Conservation (phyloP, 2,329 filamentous ascomycete species). For the Aureobasidium vineae region DNA sequence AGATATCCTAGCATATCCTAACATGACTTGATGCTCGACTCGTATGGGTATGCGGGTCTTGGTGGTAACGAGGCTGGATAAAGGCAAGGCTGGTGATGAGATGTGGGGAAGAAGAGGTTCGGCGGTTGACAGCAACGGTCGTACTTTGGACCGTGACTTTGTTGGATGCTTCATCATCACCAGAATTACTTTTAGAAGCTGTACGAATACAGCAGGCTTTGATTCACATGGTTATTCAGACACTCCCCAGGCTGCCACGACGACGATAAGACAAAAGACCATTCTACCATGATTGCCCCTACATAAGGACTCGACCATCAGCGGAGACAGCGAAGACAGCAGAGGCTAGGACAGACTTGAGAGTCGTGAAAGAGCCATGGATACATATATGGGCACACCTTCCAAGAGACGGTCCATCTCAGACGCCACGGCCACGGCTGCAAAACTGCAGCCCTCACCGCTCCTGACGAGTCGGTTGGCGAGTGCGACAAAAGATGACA, state of each 20-base stretch:
- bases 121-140: slow-evolving; percentile 16
- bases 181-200: neutral
- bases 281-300: neutral
- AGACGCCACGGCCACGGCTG: slow-evolving; percentile 40
- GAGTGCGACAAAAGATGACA: slow-evolving; percentile 46
- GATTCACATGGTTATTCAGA: neutral
- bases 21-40: neutral
- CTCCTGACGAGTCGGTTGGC: slow-evolving; percentile 44
- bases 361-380: slow-evolving; percentile 5
- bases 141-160: slow-evolving; percentile 15
- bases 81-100: slow-evolving; percentile 2
- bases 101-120: slow-evolving; percentile 17
- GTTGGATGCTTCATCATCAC: neutral
- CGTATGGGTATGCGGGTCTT: neutral
- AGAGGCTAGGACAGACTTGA: neutral
- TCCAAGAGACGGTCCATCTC: slow-evolving; percentile 48
- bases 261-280: neutral
- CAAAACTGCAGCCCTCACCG: slow-evolving; percentile 46
- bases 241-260: neutral
- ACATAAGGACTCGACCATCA: neutral
- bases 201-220: neutral
- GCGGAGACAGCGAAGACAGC: slow-evolving; percentile 4
- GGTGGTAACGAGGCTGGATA: neutral
- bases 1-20: neutral
- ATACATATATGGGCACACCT: slow-evolving; percentile 33